A percentile compares a stretch with the other conserved stretches of the same genome.
Evolutionary conservation across 2,329 filamentous ascomycete species (phyloP).

Genomic region (Colletotrichum paranaense): DNA sequence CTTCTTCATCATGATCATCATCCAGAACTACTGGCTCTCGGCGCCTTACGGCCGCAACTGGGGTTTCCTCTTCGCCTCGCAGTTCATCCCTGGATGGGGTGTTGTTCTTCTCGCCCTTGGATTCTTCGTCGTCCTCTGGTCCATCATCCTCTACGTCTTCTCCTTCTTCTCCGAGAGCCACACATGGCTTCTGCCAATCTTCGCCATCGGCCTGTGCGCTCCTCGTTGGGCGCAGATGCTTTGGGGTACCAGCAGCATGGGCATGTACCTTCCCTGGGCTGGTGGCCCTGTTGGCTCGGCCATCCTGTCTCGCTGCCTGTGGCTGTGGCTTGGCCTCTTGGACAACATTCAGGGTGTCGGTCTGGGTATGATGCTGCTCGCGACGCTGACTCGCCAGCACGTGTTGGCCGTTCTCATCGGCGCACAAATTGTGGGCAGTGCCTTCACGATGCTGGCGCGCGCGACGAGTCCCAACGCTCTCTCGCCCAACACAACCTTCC

Average conservation of each 20-base stretch:
- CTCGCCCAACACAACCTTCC: constrained; percentile 71
- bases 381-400: constrained; percentile 73
- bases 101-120: constrained; percentile 66
- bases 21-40: constrained; percentile 76
- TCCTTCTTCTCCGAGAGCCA: constrained; percentile 67
- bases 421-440: constrained; percentile 71
- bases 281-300: constrained; percentile 60
- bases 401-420: constrained; percentile 70
- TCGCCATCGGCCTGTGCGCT: constrained; percentile 73
- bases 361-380: constrained; percentile 75
- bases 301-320: constrained; percentile 71
- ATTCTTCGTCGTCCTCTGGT: constrained; percentile 69
- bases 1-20: constrained; percentile 72
- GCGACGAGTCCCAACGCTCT: constrained; percentile 70
- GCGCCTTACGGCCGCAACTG: constrained; percentile 76
- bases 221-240: constrained; percentile 77
- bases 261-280: constrained; percentile 72
- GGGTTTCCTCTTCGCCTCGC: constrained; percentile 70
- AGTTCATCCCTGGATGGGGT: constrained; percentile 66
- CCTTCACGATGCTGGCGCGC: constrained; percentile 71
- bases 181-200: constrained; percentile 75
- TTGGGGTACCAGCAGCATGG: constrained; percentile 71
- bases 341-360: constrained; percentile 75
- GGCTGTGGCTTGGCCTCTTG: constrained; percentile 70
- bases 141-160: constrained; percentile 61